phyloP scores from a whole-genome alignment of 148 eudicot genomes.

The Chenopodium formosanum region DNA sequence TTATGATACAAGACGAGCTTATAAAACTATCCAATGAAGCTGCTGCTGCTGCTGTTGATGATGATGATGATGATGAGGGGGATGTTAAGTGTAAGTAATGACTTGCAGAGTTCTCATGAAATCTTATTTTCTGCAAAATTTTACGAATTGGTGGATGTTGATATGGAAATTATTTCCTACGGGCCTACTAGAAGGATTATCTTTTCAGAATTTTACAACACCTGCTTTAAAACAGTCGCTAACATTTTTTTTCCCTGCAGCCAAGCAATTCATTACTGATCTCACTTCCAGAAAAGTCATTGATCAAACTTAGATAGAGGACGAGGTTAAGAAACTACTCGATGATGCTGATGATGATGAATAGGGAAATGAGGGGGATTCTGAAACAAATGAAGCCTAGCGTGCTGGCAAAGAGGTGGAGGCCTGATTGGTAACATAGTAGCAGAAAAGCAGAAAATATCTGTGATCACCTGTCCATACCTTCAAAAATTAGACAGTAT shows the following conservation, averaged over 20 bases:
- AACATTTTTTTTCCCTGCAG: conserved; percentile 37
- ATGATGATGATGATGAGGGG: no score
- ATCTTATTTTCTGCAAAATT: no score
- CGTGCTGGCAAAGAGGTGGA: conserved; percentile 47
- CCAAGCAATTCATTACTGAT: conserved; percentile 56
- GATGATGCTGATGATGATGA: conserved; percentile 93
- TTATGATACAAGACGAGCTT: conserved; percentile 87
- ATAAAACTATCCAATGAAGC: conserved; percentile 83
- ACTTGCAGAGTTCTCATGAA: background rate
- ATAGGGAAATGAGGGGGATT: conserved; percentile 50
- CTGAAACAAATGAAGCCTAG: conserved; percentile 42
- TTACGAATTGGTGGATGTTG: background rate
- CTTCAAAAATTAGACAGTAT: conserved; percentile 9
- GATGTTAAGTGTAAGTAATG: background rate
- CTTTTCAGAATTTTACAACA: background rate
- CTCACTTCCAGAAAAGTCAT: conserved; percentile 56
- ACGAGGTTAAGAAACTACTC: conserved; percentile 84
- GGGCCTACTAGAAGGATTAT: no score
- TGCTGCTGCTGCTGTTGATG: conserved; percentile 47
- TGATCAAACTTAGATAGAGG: conserved; percentile 82
- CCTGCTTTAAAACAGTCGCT: background rate
- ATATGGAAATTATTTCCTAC: background rate
- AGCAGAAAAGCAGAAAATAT: no score
- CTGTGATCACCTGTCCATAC: no score
- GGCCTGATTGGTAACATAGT: conserved; percentile 28